Percentiles rank a stretch among this genome's conserved stretches.
phyloP scores from a whole-genome alignment of 495 filamentous ascomycete genomes.

The Podospora anserina region DNA sequence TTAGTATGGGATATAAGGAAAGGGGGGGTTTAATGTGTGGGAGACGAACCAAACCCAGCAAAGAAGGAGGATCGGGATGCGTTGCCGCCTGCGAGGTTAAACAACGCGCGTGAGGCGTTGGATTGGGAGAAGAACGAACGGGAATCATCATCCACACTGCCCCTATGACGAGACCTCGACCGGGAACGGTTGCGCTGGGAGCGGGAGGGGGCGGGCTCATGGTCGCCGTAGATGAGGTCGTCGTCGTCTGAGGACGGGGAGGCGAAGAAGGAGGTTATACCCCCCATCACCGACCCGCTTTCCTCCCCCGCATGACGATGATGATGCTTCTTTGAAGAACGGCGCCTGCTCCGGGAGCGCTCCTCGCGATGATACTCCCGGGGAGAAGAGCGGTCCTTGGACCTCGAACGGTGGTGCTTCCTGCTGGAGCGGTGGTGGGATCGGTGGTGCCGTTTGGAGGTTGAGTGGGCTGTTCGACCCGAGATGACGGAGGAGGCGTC shows the following conservation, averaged over 20 bases:
- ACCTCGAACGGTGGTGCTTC: conserved; percentile 33
- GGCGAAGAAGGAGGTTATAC: background rate
- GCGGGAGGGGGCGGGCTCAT: conserved; percentile 14
- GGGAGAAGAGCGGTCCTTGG: conserved; percentile 24
- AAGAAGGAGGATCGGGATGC: conserved; percentile 38
- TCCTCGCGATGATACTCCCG: conserved; percentile 22
- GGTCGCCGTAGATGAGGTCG: background rate
- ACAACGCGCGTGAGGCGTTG: background rate
- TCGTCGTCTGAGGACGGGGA: background rate
- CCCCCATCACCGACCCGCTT: background rate
- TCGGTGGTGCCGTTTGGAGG: conserved; percentile 25
- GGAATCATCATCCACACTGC: conserved; percentile 26
- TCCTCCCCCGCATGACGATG: background rate
- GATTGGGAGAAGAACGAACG: conserved; percentile 11
- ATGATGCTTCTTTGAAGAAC: background rate
- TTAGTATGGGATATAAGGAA: conserved; percentile 44
- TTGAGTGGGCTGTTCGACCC: conserved; percentile 34
- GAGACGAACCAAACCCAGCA: background rate
- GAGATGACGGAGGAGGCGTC: conserved; percentile 43
- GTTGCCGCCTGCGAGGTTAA: background rate
- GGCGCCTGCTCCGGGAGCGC: conserved; percentile 20
- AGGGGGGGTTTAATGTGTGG: conserved; percentile 49
- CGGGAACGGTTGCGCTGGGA: conserved; percentile 23
- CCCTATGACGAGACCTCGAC: conserved; percentile 23
- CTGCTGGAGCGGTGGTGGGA: conserved; percentile 24